These are phyloP conservation scores for Coniochaeta ligniaria DNA, from an alignment of 2,329 filamentous ascomycete species.

Conservation along the genomic window DNA sequence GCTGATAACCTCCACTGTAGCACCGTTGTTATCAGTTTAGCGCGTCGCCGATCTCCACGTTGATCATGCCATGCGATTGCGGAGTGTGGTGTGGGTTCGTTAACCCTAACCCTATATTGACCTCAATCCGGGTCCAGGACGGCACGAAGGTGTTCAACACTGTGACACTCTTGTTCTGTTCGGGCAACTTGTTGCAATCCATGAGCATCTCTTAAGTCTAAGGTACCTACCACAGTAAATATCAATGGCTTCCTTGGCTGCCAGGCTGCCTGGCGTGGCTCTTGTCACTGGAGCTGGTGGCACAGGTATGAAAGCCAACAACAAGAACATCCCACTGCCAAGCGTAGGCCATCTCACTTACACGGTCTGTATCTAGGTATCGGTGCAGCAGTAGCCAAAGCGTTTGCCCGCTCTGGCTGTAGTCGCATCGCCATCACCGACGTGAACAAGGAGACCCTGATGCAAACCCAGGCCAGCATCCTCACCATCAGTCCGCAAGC, in stretches of 20 bases:
- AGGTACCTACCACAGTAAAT: background rate
- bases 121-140: too few relatives aligned
- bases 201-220: background rate
- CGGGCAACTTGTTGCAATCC: background rate
- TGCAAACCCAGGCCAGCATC: conserved; percentile 25
- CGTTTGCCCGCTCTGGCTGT: conserved; percentile 43
- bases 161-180: background rate
- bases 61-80: background rate
- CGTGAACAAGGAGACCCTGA: conserved; percentile 31
- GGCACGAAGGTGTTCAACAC: background rate
- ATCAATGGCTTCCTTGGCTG: conserved; percentile 1
- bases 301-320: conserved; percentile 24
- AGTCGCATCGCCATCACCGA: conserved; percentile 47
- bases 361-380: conserved; percentile 35
- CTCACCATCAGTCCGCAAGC: conserved; percentile 22
- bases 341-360: background rate
- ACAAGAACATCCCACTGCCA: background rate
- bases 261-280: conserved; percentile 16
- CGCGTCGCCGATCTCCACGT: background rate
- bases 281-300: conserved; percentile 40
- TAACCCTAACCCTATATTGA: too few relatives aligned
- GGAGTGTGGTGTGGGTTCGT: background rate
- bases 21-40: background rate
- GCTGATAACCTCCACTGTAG: background rate
- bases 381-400: conserved; percentile 43